These are phyloP conservation scores for Rhizomucor miehei DNA, from an alignment of 371 early-diverging fungal genomes.

Conservation along the genomic window DNA sequence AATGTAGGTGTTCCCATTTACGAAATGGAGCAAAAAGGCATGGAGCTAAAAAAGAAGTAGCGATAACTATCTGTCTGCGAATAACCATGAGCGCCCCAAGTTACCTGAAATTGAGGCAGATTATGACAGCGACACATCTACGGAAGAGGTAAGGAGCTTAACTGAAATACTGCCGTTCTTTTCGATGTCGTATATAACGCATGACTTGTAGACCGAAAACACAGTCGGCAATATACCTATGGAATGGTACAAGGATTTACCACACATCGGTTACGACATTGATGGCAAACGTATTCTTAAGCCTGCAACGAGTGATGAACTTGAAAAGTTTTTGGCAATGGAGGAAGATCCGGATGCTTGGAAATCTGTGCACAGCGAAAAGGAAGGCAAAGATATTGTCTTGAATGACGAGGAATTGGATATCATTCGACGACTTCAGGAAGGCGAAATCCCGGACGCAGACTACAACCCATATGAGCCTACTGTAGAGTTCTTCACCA, in stretches of 20 bases:
- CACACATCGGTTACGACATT: conserved; percentile 95
- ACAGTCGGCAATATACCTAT: conserved; percentile 93
- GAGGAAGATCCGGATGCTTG: conserved; percentile 93
- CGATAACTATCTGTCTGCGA: too few relatives aligned
- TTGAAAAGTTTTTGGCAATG: conserved; percentile 88
- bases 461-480: conserved; percentile 88
- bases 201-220: conserved; percentile 49
- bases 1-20: conserved; percentile 7
- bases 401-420: conserved; percentile 88
- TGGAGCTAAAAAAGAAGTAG: too few relatives aligned
- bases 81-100: neutral
- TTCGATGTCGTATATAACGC: neutral
- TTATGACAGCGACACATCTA: conserved; percentile 89
- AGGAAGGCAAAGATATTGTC: conserved; percentile 76
- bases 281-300: conserved; percentile 87
- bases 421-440: conserved; percentile 84
- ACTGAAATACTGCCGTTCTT: too few relatives aligned
- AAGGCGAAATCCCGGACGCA: conserved; percentile 78
- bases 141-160: conserved; percentile 78
- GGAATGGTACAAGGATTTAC: conserved; percentile 95
- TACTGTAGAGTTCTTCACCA: conserved; percentile 92
- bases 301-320: conserved; percentile 86
- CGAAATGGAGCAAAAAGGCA: too few relatives aligned
- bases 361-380: conserved; percentile 82
- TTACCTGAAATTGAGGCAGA: conserved; percentile 87